Percentiles rank a stretch among this genome's conserved stretches.
phyloP scores from a whole-genome alignment of 2,329 filamentous ascomycete species.

The Talaromyces sp. region DNA sequence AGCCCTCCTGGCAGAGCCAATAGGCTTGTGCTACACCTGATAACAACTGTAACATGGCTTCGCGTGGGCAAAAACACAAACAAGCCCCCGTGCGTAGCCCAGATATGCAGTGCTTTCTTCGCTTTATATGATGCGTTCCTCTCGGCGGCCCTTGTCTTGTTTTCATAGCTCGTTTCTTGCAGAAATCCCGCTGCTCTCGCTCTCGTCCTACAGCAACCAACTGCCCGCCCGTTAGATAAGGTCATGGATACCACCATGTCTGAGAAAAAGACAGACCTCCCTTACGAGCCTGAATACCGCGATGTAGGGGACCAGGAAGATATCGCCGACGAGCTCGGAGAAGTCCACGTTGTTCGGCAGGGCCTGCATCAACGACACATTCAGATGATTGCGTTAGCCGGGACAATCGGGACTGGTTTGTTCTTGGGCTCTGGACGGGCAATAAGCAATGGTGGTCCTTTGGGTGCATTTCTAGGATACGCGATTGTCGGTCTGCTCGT shows the following conservation, averaged over 20 bases:
- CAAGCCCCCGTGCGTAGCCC: neutral
- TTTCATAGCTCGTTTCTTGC: neutral
- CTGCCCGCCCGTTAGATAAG: neutral
- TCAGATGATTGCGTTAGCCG: constrained; percentile 34
- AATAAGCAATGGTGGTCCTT: constrained; percentile 26
- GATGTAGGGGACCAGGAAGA: neutral
- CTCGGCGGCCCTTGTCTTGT: neutral
- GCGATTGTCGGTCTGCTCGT: constrained; percentile 30
- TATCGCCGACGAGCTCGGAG: neutral
- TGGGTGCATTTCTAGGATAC: constrained; percentile 33
- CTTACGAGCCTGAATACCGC: neutral
- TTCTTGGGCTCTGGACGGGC: constrained; percentile 32
- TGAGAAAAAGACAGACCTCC: neutral
- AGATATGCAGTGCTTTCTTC: neutral
- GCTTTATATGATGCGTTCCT: neutral
- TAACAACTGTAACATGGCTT: neutral
- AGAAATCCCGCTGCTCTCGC: neutral
- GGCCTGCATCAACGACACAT: constrained; percentile 29
- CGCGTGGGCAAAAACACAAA: neutral
- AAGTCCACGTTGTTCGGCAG: constrained; percentile 9
- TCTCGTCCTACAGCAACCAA: neutral
- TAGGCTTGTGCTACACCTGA: neutral
- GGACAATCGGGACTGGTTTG: constrained; percentile 33
- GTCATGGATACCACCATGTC: neutral
- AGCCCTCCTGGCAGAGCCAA: neutral